These are phyloP conservation scores for Mycena metata DNA, from an alignment of 768 basidiomycete genomes.

Conservation along the genomic window DNA sequence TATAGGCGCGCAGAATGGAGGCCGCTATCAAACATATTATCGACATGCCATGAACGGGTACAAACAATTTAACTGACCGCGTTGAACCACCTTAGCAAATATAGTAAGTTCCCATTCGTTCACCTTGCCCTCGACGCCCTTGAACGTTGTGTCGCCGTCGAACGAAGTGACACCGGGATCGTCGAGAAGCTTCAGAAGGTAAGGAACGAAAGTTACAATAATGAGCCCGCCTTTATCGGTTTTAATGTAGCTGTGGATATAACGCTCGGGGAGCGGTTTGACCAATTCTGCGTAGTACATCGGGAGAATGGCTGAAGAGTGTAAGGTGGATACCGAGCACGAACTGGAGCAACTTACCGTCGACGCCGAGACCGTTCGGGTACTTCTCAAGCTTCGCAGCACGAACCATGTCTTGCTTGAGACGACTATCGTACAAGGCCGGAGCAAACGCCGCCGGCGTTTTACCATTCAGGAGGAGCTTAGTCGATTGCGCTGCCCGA, in stretches of 20 bases:
- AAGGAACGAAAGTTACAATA: constrained; percentile 19
- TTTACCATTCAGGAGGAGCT: constrained; percentile 1
- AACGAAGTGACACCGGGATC: constrained; percentile 22
- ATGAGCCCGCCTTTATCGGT: constrained; percentile 1
- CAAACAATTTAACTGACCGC: constrained; percentile 8
- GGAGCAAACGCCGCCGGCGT: background rate
- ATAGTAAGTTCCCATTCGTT: constrained; percentile 27
- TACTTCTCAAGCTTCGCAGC: background rate
- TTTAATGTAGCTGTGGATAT: constrained; percentile 17
- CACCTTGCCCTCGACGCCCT: constrained; percentile 12
- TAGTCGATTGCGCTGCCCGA: background rate
- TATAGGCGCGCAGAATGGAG: constrained; percentile 9
- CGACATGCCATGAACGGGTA: background rate
- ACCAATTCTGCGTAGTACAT: background rate
- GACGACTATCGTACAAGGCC: background rate
- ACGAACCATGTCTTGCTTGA: background rate
- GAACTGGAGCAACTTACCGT: background rate
- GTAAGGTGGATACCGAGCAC: no score
- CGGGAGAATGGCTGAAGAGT: no score
- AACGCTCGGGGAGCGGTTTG: constrained; percentile 14
- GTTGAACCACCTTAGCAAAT: constrained; percentile 16
- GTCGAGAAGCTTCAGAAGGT: constrained; percentile 18
- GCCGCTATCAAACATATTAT: constrained; percentile 7
- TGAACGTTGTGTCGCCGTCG: constrained; percentile 25
- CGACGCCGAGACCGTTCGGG: constrained; percentile 17